A percentile compares a stretch with the other conserved stretches of the same genome.
phyloP scores from a whole-genome alignment of 495 filamentous ascomycete species.

The Xylaria flabelliformis region DNA sequence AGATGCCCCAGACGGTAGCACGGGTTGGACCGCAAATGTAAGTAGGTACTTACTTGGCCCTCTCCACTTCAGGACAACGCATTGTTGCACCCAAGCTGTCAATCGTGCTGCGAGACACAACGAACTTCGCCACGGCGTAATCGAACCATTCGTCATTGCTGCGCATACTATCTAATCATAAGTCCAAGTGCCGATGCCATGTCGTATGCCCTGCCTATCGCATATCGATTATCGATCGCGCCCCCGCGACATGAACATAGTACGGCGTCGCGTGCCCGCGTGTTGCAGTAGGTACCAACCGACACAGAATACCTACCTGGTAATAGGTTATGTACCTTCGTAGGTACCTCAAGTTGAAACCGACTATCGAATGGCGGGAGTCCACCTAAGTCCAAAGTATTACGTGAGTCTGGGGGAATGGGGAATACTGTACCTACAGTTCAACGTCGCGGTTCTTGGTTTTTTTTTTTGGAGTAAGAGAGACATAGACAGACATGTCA shows the following conservation, averaged over 20 bases:
- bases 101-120: constrained; percentile 1
- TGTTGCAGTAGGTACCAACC: neutral
- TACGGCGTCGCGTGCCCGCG: neutral
- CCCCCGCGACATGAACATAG: neutral
- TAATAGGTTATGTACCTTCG: neutral
- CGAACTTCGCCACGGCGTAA: neutral
- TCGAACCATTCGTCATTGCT: constrained; percentile 1
- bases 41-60: too few relatives aligned
- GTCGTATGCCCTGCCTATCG: constrained; percentile 5
- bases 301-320: neutral
- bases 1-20: neutral
- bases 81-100: constrained; percentile 4
- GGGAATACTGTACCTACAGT: neutral
- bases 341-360: neutral
- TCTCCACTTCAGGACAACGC: neutral
- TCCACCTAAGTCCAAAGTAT: neutral
- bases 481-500: too few relatives aligned
- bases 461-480: constrained; percentile 17
- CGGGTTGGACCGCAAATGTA: neutral
- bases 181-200: neutral
- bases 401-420: neutral
- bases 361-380: neutral
- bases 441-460: constrained; percentile 1
- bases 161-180: neutral
- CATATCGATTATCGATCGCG: constrained; percentile 7